These are phyloP conservation scores for Nicotiana obtusifolia DNA, from an alignment of 257 asterid species.

Conservation along the genomic window DNA sequence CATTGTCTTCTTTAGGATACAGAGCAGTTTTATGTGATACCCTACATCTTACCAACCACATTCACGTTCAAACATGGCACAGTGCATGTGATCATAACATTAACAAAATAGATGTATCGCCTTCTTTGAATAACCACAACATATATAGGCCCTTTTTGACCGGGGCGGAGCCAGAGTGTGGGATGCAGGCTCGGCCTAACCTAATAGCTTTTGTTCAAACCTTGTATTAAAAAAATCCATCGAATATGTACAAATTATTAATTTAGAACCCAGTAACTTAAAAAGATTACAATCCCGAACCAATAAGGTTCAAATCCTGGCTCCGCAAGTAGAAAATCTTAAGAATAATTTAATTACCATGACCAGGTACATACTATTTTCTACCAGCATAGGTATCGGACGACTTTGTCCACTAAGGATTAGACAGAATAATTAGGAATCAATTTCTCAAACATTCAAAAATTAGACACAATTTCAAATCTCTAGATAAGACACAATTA, in stretches of 20 bases:
- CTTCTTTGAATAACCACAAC: not conserved
- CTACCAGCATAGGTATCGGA: not conserved
- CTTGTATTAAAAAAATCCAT: too few relatives aligned
- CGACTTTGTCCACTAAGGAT: not conserved
- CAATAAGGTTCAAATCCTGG: too few relatives aligned
- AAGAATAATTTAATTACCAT: not conserved
- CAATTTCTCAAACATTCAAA: not conserved
- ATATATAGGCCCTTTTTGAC: not conserved
- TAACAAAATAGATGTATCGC: not conserved
- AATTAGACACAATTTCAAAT: not conserved
- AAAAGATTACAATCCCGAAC: too few relatives aligned
- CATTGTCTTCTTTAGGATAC: not conserved
- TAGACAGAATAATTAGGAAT: not conserved
- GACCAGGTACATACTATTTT: not conserved
- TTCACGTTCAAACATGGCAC: not conserved
- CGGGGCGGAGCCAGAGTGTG: too few relatives aligned
- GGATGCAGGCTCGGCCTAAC: too few relatives aligned
- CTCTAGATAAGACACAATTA: not conserved
- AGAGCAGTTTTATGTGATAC: not conserved
- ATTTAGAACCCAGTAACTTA: too few relatives aligned
- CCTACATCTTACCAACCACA: not conserved
- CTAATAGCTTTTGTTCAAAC: too few relatives aligned
- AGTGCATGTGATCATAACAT: not conserved
- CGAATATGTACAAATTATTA: too few relatives aligned
- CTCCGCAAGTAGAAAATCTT: not conserved